Conservation (phyloP, 2,329 filamentous ascomycete species). For the Fusarium sp. region DNA sequence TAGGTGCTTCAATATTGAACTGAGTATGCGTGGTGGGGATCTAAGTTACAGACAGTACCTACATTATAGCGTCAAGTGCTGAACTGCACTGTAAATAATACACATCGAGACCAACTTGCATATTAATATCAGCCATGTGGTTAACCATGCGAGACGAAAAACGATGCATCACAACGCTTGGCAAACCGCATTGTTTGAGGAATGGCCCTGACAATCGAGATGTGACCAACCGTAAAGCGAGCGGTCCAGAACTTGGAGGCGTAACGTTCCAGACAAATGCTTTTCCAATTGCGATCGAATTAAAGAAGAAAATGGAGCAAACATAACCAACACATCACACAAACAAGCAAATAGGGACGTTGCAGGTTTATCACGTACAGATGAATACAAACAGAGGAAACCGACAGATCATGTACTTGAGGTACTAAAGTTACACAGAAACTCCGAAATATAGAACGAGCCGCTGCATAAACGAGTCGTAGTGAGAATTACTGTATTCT, state of each 20-base stretch:
- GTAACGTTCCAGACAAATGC: slow-evolving; percentile 16
- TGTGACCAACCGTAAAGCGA: slow-evolving; percentile 33
- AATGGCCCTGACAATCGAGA: slow-evolving; percentile 24
- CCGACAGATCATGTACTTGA: slow-evolving; percentile 14
- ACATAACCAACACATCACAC: neutral
- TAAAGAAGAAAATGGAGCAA: slow-evolving; percentile 1
- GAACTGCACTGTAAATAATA: neutral
- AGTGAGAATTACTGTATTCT: neutral
- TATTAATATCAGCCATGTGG: neutral
- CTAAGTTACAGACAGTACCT: neutral
- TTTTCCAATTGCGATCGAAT: neutral
- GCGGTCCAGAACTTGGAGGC: slow-evolving; percentile 18
- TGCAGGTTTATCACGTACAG: neutral
- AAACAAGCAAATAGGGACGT: neutral
- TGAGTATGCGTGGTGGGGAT: neutral
- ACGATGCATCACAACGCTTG: slow-evolving; percentile 23
- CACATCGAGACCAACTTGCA: no score
- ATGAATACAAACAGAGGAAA: neutral
- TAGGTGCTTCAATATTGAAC: neutral
- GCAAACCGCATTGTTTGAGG: slow-evolving; percentile 30
- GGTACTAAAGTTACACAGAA: neutral
- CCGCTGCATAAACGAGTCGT: no score
- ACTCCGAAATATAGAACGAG: slow-evolving; percentile 17
- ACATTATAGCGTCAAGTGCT: neutral
- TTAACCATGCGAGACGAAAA: neutral